Percentiles rank a stretch among this genome's conserved stretches.
These are phyloP conservation scores for Pythium folliculosum DNA, from an alignment of 352 stramenopile genomes.

Conservation along the genomic window DNA sequence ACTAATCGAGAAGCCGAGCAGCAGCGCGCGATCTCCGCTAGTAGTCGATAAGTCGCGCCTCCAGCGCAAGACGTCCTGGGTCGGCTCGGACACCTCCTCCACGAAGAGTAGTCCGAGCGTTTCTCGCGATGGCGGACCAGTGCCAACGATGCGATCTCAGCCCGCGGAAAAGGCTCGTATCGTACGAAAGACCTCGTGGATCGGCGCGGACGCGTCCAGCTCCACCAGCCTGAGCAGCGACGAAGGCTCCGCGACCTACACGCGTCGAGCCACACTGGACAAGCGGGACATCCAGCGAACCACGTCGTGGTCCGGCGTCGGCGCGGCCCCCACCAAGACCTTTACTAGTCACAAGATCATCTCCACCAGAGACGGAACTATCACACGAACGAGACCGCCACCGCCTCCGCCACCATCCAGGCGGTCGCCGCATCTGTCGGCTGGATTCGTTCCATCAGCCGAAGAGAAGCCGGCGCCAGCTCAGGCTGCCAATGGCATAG, in stretches of 20 bases:
- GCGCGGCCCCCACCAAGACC: not conserved
- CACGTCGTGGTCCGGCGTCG: not conserved
- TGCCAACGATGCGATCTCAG: too few relatives aligned
- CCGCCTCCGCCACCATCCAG: not conserved
- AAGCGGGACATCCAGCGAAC: not conserved
- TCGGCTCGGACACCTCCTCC: not conserved
- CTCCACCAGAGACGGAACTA: not conserved
- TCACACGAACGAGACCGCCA: not conserved
- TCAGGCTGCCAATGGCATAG: not conserved
- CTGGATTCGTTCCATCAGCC: not conserved
- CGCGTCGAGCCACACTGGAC: not conserved
- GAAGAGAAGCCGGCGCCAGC: not conserved
- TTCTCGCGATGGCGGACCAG: too few relatives aligned
- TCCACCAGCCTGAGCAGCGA: constrained; percentile 12
- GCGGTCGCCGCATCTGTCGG: not conserved
- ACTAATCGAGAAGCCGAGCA: not conserved
- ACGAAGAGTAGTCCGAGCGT: too few relatives aligned
- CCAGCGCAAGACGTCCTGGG: constrained; percentile 7
- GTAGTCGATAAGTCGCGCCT: not conserved
- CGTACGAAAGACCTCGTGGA: constrained; percentile 1
- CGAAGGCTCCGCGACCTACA: not conserved
- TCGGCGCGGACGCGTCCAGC: not conserved
- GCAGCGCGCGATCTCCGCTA: not conserved
- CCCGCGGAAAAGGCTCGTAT: not conserved
- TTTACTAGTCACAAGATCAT: not conserved